Percentiles rank a stretch among this genome's conserved stretches.
Conservation (phyloP, 2,329 filamentous ascomycete genomes). For the Epichloe sylvatica region DNA sequence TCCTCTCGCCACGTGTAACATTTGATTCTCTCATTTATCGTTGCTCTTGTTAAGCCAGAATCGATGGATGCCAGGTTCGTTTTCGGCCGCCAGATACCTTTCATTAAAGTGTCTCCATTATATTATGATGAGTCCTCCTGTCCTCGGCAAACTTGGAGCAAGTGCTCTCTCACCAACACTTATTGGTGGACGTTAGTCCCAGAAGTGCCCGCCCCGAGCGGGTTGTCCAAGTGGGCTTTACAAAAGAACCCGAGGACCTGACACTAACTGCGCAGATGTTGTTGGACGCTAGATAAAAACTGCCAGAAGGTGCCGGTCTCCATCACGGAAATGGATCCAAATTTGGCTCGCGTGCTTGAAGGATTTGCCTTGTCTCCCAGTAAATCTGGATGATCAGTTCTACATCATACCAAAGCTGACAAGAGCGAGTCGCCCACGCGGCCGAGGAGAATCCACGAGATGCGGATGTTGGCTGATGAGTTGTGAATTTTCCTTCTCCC, state of each 20-base stretch:
- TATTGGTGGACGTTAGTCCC: neutral
- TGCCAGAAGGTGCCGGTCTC: slow-evolving; percentile 7
- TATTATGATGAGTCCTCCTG: neutral
- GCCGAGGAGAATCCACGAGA: neutral
- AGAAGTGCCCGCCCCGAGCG: slow-evolving; percentile 5
- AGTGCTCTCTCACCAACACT: neutral
- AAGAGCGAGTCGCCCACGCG: neutral
- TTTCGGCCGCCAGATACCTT: neutral
- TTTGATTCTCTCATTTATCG: neutral
- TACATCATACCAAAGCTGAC: neutral
- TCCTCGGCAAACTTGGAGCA: neutral
- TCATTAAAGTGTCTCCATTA: neutral
- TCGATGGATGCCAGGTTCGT: neutral
- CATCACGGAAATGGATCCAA: neutral
- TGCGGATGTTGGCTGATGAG: neutral
- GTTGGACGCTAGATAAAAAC: slow-evolving; percentile 11
- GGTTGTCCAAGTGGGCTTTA: slow-evolving; percentile 10
- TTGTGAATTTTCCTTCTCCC: neutral
- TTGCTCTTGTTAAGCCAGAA: neutral
- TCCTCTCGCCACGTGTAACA: neutral
- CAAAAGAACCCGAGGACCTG: slow-evolving; percentile 15
- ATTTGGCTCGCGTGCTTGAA: neutral
- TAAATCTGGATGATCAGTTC: neutral
- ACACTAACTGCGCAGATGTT: slow-evolving; percentile 3
- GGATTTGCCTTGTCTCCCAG: neutral